These are phyloP conservation scores for Blastobotrys chiropterorum DNA, from an alignment of 805 yeast genomes.

Conservation along the genomic window DNA sequence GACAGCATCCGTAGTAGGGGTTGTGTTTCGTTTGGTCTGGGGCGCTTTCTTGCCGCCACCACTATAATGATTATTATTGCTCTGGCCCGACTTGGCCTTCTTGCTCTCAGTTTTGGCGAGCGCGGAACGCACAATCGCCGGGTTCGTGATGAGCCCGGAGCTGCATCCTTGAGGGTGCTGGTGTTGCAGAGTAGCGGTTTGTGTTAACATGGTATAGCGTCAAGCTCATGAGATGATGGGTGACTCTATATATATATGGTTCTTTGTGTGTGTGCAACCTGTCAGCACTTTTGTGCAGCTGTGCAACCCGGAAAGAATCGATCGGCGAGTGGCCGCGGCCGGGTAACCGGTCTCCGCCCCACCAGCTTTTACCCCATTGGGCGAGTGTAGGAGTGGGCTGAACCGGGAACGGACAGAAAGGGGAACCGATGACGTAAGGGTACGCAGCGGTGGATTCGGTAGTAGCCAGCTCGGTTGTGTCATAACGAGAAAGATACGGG, in stretches of 20 bases:
- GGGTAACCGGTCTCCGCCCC: too few relatives aligned
- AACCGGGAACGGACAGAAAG: too few relatives aligned
- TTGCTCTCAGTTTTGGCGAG: constrained; percentile 11
- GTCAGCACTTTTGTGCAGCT: background rate
- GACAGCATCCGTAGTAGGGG: background rate
- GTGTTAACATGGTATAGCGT: background rate
- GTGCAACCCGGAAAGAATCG: background rate
- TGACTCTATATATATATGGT: background rate
- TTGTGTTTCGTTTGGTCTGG: background rate
- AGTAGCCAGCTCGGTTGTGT: too few relatives aligned
- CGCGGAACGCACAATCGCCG: constrained; percentile 22
- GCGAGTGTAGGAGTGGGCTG: too few relatives aligned
- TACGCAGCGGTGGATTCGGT: too few relatives aligned
- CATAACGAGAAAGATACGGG: too few relatives aligned
- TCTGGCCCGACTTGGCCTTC: background rate
- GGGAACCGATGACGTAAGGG: too few relatives aligned
- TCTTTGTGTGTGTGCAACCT: background rate
- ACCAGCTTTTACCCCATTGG: too few relatives aligned
- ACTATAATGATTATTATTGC: too few relatives aligned
- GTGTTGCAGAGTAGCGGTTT: background rate
- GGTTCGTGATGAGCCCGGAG: constrained; percentile 18
- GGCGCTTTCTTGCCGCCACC: background rate
- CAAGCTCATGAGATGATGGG: background rate
- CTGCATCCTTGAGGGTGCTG: background rate
- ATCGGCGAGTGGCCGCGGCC: background rate